Evolutionary conservation across 495 filamentous ascomycete species (phyloP), one percentile per base, ranked within the genome.

Genomic region (Coniosporium apollinis): DNA sequence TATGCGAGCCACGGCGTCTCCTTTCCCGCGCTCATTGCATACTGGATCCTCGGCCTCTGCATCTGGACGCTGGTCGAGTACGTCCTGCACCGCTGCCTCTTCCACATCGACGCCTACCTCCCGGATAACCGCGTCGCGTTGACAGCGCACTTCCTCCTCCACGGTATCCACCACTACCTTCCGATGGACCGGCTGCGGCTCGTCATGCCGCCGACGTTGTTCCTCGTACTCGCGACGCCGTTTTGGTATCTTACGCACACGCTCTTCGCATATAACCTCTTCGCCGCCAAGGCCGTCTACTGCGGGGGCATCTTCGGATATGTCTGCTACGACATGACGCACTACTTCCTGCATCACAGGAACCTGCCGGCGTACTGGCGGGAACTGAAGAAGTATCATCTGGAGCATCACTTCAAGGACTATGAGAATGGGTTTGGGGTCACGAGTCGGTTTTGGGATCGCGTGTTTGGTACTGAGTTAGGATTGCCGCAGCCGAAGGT

Each of bases 341-440:
- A 99, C 57, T 99, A 96, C 60, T 94, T 96, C 69, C 72, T 99
- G n/a, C 91, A 99, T 55, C 91, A 99, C 58, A 76, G 78, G 60
- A 92, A 80, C 34, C 73, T 96, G 9, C 89, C 91, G 3, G 55
- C 70, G 2, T 87, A 86, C 68, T 94, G 86, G 56, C 76, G 76
- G 52, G 63, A 71, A 37, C 72, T 96, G 45, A 96, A 94, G 71
- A 94, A 92, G 56, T 89, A 92, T 47, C 91, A 99, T 50, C 75
- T 99, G 22, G 70, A 82, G 50, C 91, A 99, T 54, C 91, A 99
- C 60, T 99, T 91, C 52, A 77, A 82, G 18, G 91, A 99, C 49
- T 94, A 79, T 53, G 79, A 94, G 56, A 84, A 91, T 41, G 91
- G 91, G n/a, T 99, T 94, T 43, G 91, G 91, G 16, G 89, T 99